Evolutionary conservation across 208 protist species (phyloP).

Genomic region (Trypanosoma mega): DNA sequence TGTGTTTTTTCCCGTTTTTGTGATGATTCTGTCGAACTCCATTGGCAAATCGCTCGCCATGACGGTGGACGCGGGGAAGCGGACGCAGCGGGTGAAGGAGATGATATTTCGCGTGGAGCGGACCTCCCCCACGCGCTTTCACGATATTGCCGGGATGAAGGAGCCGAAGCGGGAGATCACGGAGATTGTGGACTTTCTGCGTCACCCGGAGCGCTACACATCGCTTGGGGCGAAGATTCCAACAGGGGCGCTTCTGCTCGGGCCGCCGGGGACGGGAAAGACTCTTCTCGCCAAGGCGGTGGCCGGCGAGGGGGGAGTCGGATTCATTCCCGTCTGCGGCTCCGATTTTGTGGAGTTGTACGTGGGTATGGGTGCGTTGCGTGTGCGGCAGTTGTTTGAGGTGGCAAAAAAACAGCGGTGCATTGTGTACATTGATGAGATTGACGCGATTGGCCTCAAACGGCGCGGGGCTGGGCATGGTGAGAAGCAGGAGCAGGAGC

Average conservation of each 20-base stretch:
- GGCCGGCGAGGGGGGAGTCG: constrained; percentile 88
- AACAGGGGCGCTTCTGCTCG: constrained; percentile 83
- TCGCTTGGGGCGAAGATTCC: constrained; percentile 82
- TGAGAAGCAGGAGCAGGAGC: constrained; percentile 95
- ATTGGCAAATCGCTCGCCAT: constrained; percentile 56
- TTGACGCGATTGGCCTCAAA: constrained; percentile 95
- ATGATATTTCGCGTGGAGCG: constrained; percentile 71
- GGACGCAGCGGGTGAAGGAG: constrained; percentile 51
- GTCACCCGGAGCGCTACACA: constrained; percentile 74
- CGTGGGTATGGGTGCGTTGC: constrained; percentile 92
- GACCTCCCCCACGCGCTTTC: constrained; percentile 59
- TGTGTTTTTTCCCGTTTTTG: constrained; percentile 81
- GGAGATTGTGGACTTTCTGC: constrained; percentile 97
- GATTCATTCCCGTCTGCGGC: constrained; percentile 92
- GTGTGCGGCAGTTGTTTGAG: constrained; percentile 94
- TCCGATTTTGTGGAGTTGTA: constrained; percentile 97
- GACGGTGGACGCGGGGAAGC: constrained; percentile 49
- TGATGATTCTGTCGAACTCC: constrained; percentile 69
- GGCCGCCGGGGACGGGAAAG: constrained; percentile 94
- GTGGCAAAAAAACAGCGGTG: constrained; percentile 93
- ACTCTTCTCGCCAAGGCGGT: constrained; percentile 94
- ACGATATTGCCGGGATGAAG: constrained; percentile 90
- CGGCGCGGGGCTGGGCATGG: constrained; percentile 59
- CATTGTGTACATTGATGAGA: constrained; percentile 98
- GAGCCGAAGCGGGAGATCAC: constrained; percentile 96